These are phyloP conservation scores for Pseudocercospora ulei DNA, from an alignment of 2,329 filamentous ascomycete genomes.

Conservation along the genomic window DNA sequence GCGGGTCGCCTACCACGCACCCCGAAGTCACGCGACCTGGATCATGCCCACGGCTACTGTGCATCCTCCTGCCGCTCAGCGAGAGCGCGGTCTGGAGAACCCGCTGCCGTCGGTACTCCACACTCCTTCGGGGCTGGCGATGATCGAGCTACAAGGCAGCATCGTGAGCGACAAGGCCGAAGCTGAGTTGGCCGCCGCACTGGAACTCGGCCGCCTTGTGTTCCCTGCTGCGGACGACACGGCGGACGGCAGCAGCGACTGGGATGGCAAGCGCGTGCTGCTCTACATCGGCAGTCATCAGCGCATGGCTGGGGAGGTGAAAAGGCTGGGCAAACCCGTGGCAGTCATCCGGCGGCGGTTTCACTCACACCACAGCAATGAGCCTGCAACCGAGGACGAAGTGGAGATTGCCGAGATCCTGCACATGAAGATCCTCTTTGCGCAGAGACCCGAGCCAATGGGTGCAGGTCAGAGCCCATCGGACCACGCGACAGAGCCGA, in stretches of 20 bases:
- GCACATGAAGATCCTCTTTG: conserved; percentile 78
- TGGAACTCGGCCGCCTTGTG: conserved; percentile 60
- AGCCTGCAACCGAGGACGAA: conserved; percentile 37
- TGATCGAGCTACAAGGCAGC: conserved; percentile 85
- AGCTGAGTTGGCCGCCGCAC: conserved; percentile 28
- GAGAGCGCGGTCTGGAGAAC: conserved; percentile 32
- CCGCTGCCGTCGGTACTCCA: conserved; percentile 74
- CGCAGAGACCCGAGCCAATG: conserved; percentile 75
- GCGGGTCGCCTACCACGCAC: conserved; percentile 1
- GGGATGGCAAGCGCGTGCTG: conserved; percentile 78
- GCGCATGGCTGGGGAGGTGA: conserved; percentile 78
- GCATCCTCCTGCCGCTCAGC: not conserved
- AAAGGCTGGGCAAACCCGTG: conserved; percentile 68
- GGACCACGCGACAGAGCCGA: not conserved
- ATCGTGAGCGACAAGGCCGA: conserved; percentile 58
- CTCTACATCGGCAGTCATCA: conserved; percentile 84
- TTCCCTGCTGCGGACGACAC: conserved; percentile 55
- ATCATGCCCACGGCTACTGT: conserved; percentile 4
- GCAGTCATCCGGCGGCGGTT: conserved; percentile 60
- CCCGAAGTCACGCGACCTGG: conserved; percentile 4
- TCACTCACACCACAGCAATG: conserved; percentile 13
- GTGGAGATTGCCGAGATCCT: conserved; percentile 82
- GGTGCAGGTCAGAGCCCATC: conserved; percentile 19
- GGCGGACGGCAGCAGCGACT: conserved; percentile 57
- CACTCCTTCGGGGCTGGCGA: conserved; percentile 77